Evolutionary conservation across 306 rosid genomes (phyloP), one percentile per base, ranked within the genome.

Genomic region (Trifolium repens): DNA sequence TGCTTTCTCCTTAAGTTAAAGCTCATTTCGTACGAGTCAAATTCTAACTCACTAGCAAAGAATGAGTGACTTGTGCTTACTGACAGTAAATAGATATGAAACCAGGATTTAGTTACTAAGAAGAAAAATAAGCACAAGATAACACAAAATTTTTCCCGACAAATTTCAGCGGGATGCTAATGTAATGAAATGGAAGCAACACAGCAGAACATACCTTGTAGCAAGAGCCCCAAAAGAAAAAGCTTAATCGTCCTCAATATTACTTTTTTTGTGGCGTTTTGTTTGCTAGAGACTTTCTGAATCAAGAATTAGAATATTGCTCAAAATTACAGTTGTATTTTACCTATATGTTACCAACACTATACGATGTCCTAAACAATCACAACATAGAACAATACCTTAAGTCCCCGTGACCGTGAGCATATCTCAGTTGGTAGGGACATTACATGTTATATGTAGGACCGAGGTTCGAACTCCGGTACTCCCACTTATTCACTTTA

Each of bases 281-380:
- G 49, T 87, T 87, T 91, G 81, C 78, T 81, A n/a, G 92, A 81
- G 50, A 84, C 84, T 74, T 84, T 87, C 96, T 91, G 90, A 86
- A 77, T 60, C 37, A 74, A 78, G 57, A 69, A 57, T 77, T 66
- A 42, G n/a, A 81, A 35, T 40, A 72, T 2, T 44, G n/a, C 72
- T 52, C 66, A 40, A 71, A 27, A 30, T 55, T 60, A 6, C 0
- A 19, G 77, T 62, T 40, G 68, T 1, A 75, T 9, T 52, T n/a
- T 54, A 16, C 63, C 14, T 1, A 47, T 4, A 58, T 67, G 57
- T 44, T 49, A 75, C 75, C 67, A 69, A 49, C 10, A 69, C 57
- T 43, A n/a, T 9, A 46, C 54, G 46, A 16, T 19, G 3, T 49
- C 65, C 11, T 15, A 72, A 22, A 58, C 52, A 72, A 30, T 34